These are phyloP conservation scores for Chrysanthemum seticuspe DNA, from an alignment of 129 eudicot species.

Conservation along the genomic window DNA sequence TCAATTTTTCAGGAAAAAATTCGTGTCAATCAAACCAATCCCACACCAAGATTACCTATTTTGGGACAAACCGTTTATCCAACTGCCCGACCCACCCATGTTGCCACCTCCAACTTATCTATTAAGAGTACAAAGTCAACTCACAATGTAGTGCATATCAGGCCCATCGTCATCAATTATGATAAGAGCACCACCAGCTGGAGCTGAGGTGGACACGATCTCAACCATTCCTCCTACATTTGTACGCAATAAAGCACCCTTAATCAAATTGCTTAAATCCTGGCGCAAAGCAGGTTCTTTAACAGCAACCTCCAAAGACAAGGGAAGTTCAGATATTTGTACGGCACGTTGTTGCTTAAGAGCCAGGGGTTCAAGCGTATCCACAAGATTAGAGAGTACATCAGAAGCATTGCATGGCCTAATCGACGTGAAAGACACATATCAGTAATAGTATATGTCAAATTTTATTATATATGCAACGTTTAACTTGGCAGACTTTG, in stretches of 20 bases:
- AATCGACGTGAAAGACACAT: slow-evolving; percentile 19
- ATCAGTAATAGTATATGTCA: not conserved
- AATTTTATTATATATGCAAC: not conserved
- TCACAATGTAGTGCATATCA: slow-evolving; percentile 97
- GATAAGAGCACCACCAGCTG: slow-evolving; percentile 87
- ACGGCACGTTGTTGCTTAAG: slow-evolving; percentile 60
- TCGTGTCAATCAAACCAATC: no score
- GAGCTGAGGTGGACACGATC: slow-evolving; percentile 65
- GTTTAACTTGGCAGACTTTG: not conserved
- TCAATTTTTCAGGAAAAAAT: no score
- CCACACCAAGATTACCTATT: no score
- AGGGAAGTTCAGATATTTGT: slow-evolving; percentile 48
- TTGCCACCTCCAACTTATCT: not conserved
- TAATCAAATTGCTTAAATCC: slow-evolving; percentile 90
- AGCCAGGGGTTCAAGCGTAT: slow-evolving; percentile 78
- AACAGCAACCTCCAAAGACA: slow-evolving; percentile 60
- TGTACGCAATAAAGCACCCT: slow-evolving; percentile 86
- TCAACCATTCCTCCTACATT: slow-evolving; percentile 80
- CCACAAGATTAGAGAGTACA: slow-evolving; percentile 71
- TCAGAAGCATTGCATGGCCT: slow-evolving; percentile 79
- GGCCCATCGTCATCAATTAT: slow-evolving; percentile 95
- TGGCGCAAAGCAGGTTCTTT: slow-evolving; percentile 91
- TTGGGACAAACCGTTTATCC: no score
- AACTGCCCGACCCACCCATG: slow-evolving; percentile 20
- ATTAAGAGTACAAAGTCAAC: not conserved